Evolutionary conservation across 805 yeast genomes (phyloP), one percentile per base, ranked within the genome.

Genomic region (Hanseniaspora jakobsenii): DNA sequence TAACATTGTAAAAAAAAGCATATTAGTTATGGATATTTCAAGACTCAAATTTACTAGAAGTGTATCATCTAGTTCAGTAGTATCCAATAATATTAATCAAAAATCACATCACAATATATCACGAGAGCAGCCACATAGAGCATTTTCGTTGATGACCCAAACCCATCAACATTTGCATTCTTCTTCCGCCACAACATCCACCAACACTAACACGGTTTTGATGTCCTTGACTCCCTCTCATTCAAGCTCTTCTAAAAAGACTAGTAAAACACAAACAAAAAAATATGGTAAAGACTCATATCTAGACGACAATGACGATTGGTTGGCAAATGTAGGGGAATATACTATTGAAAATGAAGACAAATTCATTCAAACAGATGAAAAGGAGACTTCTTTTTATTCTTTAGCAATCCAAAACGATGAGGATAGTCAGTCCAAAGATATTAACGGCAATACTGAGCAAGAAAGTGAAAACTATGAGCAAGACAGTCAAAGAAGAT

Each of bases 401-500:
- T 24, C 10, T 7, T 6, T 24, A 24, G 27, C 6, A 24, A 24
- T 24, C 6, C 6, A 24, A 24, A 24, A 24, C 10, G 10, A 24
- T 7, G 27, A 24, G 10, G 9, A 24, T 24, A 14, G 34, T 6
- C 10, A 3, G 6, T 6, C 5, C 12, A 16, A 21, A 23, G 28
- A 34, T 22, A n/a, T n/a, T n/a, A n/a, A n/a, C n/a, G n/a, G n/a
- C n/a, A n/a, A n/a, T n/a, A 24, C 17, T 32, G 23, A 14, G 14
- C 32, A 39, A 16, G 29, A 54, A 2, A 59, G 53, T 14, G 28
- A 50, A 26, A 52, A 54, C 31, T 50, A 53, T 1, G 60, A 60
- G 42, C 37, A 54, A 8, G 62, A 57, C 23, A 56, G 53, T 30
- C 61, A 60, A 41, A 51, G 57, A 3, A 56, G 58, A 13, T 48